A percentile compares a stretch with the other conserved stretches of the same genome.
These are phyloP conservation scores for Pinus taeda DNA, from an alignment of 75 land plant species.

Conservation along the genomic window DNA sequence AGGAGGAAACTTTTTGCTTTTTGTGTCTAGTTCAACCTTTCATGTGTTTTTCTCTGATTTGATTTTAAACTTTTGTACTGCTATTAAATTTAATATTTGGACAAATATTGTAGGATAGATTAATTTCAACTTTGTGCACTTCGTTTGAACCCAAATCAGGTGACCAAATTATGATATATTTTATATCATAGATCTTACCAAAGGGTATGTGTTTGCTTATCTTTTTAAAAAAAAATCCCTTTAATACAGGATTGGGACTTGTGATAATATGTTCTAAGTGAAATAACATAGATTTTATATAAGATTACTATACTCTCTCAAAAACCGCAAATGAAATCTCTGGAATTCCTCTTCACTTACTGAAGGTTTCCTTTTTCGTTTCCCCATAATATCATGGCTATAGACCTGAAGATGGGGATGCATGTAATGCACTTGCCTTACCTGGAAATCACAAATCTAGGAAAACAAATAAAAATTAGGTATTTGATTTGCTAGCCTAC, in stretches of 20 bases:
- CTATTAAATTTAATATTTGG: neutral
- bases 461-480: slow-evolving; percentile 17
- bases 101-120: neutral
- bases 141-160: neutral
- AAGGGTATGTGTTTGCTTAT: neutral
- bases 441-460: slow-evolving; percentile 20
- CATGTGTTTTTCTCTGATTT: no score
- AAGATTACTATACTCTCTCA: neutral
- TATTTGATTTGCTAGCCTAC: neutral
- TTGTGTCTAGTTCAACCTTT: no score
- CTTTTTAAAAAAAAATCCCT: neutral
- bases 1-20: no score
- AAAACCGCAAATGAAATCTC: neutral
- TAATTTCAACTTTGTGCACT: neutral
- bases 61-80: no score
- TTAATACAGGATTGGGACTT: no score
- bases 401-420: slow-evolving; percentile 16
- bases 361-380: neutral
- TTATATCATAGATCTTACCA: neutral
- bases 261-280: neutral
- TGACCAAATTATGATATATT: neutral
- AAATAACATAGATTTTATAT: neutral
- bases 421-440: slow-evolving; percentile 33
- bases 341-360: neutral
- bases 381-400: neutral